Evolutionary conservation across 2,329 filamentous ascomycete genomes (phyloP).

Genomic region (Ceratocystis harringtonii): DNA sequence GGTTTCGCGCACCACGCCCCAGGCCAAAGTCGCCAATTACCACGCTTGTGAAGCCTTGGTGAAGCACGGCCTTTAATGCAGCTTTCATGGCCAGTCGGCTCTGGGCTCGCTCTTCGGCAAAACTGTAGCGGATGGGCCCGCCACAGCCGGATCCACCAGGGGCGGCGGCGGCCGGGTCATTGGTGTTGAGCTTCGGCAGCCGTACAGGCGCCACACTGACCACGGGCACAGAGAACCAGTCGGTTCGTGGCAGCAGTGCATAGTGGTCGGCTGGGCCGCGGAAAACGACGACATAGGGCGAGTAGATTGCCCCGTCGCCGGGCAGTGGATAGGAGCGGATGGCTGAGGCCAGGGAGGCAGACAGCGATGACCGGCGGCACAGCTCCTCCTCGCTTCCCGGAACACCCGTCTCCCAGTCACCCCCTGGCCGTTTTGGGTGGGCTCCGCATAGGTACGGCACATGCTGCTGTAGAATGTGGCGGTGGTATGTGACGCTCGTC

Average conservation of each 20-base stretch:
- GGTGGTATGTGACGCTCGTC: conserved; percentile 44
- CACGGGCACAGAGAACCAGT: conserved; percentile 49
- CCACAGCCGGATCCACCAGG: conserved; percentile 29
- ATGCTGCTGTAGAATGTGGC: conserved; percentile 27
- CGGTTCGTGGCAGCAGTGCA: conserved; percentile 35
- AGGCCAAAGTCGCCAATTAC: conserved; percentile 51
- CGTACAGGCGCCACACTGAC: conserved; percentile 58
- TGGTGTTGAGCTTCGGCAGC: conserved; percentile 47
- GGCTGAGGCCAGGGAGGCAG: conserved; percentile 46
- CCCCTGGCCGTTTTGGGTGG: conserved; percentile 60
- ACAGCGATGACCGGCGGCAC: conserved; percentile 58
- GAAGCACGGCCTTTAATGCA: conserved; percentile 53
- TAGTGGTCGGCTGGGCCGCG: conserved; percentile 54
- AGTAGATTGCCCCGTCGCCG: conserved; percentile 53
- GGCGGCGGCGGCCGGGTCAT: conserved; percentile 30
- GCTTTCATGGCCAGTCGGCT: conserved; percentile 59
- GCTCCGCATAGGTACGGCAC: conserved; percentile 59
- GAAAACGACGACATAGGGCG: conserved; percentile 56
- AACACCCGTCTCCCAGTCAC: conserved; percentile 59
- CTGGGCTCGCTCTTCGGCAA: conserved; percentile 53
- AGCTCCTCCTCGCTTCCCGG: conserved; percentile 47
- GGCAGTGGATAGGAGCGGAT: conserved; percentile 53
- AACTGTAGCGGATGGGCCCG: conserved; percentile 45
- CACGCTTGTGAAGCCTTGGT: conserved; percentile 40
- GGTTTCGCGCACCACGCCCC: conserved; percentile 49